Base-by-base conservation (phyloP, 495 filamentous ascomycete species). In the Evernia prunastri region DNA sequence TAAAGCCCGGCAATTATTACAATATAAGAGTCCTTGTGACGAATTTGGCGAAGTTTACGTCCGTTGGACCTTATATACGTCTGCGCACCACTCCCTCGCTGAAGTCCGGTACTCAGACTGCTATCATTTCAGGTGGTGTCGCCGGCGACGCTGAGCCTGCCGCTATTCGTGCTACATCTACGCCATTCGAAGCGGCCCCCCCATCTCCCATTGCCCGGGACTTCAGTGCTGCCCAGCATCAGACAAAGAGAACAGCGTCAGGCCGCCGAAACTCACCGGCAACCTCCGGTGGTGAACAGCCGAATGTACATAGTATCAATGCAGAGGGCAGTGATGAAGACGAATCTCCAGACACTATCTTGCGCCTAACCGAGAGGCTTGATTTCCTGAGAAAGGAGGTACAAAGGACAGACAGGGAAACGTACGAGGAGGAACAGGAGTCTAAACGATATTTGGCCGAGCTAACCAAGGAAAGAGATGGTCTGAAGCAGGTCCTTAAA, bases 21-120 rank as follows among this genome's bases (percentile, higher is more conserved):
- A 92, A 92, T 64, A 86, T 97, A 17, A 87, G 95, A 59, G 90
- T 97, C 47, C 87, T 96, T 66, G 90, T 92, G 13, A 85, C 94
- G 35, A 95, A 91, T 58, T 83, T 87, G 10, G 88, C 91, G 62
- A 93, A 94, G 73, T 96, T 97, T 66, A 91, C 95, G 70, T 90
- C 91, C 2, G 87, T 89, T 10, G 96, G 94, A 72, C 83, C 84
- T 20, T 83, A 94, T 29, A 87, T 97, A 66, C 87, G 93, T 57
- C 79, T 97, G 58, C 81, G 87, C 66, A 96, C 89, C 31, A 77
- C 84, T 74, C 71, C 84, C 73, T 66, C 79, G 70, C 67, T 81
- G 75, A 65, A 77, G 77, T 33, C 81, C 75, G 59, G 81, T 75
- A 69, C 85, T 78, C 73, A 84, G 82, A 70, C 75, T 69, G 58